Evolutionary conservation across 2,329 filamentous ascomycete species (phyloP).

Genomic region (Penicillium rolfsii): DNA sequence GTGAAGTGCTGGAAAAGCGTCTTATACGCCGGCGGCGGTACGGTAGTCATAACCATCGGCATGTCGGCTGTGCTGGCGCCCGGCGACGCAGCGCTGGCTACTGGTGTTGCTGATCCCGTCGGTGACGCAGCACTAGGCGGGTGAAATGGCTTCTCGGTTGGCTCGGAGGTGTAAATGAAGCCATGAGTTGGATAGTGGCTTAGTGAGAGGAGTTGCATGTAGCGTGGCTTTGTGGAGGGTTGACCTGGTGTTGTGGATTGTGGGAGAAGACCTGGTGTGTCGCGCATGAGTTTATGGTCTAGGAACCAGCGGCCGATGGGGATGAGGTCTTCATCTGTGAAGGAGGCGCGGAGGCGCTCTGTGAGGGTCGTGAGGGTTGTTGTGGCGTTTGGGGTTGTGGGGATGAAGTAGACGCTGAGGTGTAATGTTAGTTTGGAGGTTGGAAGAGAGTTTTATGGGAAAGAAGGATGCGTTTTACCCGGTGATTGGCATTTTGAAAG

Average conservation of each 20-base stretch:
- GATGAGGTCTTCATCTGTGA: constrained; percentile 40
- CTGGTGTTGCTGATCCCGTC: constrained; percentile 6
- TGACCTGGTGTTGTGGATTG: constrained; percentile 36
- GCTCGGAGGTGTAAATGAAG: constrained; percentile 47
- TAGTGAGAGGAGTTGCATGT: constrained; percentile 49
- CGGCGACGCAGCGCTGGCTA: constrained; percentile 1
- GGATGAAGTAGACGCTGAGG: constrained; percentile 48
- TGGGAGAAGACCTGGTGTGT: constrained; percentile 47
- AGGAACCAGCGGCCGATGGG: constrained; percentile 46
- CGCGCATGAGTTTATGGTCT: constrained; percentile 49
- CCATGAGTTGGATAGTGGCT: constrained; percentile 46
- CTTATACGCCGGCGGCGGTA: constrained; percentile 39
- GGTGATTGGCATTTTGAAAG: constrained; percentile 38
- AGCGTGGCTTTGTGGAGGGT: constrained; percentile 38
- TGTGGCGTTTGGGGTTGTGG: constrained; percentile 45
- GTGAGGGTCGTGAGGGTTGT: constrained; percentile 41
- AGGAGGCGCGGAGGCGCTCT: constrained; percentile 44
- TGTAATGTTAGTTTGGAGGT: constrained; percentile 19
- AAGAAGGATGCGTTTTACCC: constrained; percentile 32
- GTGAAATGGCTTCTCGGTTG: constrained; percentile 23
- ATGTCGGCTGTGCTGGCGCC: constrained; percentile 7
- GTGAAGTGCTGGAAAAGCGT: constrained; percentile 47
- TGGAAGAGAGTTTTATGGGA: neutral
- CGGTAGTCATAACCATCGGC: constrained; percentile 45
- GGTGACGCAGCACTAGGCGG: constrained; percentile 13